These are phyloP conservation scores for Chamaecyparis obtusa DNA, from an alignment of 75 land plant genomes.

Conservation along the genomic window DNA sequence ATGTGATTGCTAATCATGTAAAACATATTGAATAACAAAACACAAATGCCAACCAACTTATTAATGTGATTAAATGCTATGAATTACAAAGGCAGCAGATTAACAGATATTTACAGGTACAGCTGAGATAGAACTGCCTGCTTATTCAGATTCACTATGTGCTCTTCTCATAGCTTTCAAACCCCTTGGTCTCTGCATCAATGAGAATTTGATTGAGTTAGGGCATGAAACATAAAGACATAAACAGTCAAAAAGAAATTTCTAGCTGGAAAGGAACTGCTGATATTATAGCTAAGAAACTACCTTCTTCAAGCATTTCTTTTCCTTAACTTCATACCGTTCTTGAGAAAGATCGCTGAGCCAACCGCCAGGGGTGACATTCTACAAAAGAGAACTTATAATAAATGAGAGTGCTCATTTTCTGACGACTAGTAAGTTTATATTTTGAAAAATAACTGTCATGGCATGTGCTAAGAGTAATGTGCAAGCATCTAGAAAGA, in stretches of 20 bases:
- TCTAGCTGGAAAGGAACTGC: not conserved
- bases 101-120: not conserved
- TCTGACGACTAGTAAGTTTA: slow-evolving; percentile 25
- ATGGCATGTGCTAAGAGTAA: not conserved
- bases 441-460: not conserved
- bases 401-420: slow-evolving; percentile 25
- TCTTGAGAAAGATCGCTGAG: slow-evolving; percentile 66
- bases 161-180: slow-evolving; percentile 2
- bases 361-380: slow-evolving; percentile 69
- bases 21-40: slow-evolving; percentile 3
- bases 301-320: slow-evolving; percentile 80
- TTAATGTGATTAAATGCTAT: not conserved
- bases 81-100: slow-evolving; percentile 1
- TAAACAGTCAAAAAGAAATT: not conserved
- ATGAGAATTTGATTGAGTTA: not conserved
- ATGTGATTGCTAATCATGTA: not conserved
- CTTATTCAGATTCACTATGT: slow-evolving; percentile 10
- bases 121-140: not conserved
- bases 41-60: not conserved
- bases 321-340: slow-evolving; percentile 77
- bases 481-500: not conserved
- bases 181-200: slow-evolving; percentile 15
- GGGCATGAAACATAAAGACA: not conserved
- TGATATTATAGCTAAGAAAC: not conserved
- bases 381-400: slow-evolving; percentile 27